Base-by-base conservation (phyloP, 2,329 filamentous ascomycete species). In the Sordariomycetes sp. region DNA sequence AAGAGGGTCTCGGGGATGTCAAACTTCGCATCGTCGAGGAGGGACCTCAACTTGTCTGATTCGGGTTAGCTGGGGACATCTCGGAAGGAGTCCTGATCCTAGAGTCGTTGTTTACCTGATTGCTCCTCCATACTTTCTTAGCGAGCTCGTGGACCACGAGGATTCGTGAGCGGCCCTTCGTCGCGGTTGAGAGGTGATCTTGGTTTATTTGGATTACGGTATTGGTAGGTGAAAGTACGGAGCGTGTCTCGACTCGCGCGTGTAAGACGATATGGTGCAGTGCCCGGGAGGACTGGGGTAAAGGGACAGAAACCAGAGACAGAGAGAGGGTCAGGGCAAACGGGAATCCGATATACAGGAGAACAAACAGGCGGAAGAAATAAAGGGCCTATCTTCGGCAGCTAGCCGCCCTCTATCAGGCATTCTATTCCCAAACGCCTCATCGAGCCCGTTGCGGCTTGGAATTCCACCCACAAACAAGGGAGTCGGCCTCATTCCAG, bases 1-100 rank as follows among this genome's bases (percentile, higher is more conserved):
- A 37, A 37, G 35, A 58, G 48, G 5, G 16, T 24, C 14, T 52
- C 34, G 4, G 56, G 56, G 22, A 37, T 51, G 4, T 58, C 51
- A 8, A 46, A 58, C 34, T 58, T 58, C 8, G 34, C 25, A 16
- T 34, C 22, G 20, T 58, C 48, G 24, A 58, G 56, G 46, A 52
- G 35, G 14, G 48, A 18, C 25, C 55, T 20, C n/a, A 58, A 24
- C 32, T 58, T 22, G 46, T 28, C 55, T 57, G 55, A 20, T n/a
- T n/a, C n/a, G 53, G 53, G 53, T 40, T 40, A 3, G 54, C 3
- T 20, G 11, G 35, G 14, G 35, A 50, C 5, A 10, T 28, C 22
- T n/a, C 25, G 10, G 43, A 50, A 16, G 11, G 25, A 18, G 4
- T 32, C 8, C 8, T 32, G 4, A 4, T 32, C 8, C 8, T 32